phyloP scores from a whole-genome alignment of 345 rosid genomes.

The Linum usitatissimum region DNA sequence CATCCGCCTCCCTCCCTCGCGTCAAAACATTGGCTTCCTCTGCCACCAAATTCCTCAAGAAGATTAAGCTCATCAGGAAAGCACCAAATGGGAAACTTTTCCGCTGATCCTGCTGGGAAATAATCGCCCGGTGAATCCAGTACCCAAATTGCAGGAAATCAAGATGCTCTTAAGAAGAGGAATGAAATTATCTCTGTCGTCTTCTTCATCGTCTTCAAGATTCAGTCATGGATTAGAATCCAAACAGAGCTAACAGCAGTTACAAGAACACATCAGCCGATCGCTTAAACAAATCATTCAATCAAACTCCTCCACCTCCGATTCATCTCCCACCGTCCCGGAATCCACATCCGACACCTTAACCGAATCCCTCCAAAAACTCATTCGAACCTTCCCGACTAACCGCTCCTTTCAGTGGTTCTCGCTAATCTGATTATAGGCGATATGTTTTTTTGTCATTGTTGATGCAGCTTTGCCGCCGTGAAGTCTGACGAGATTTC shows the following conservation, averaged over 20 bases:
- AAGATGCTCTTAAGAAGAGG: conserved; percentile 57
- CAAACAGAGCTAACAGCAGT: conserved; percentile 25
- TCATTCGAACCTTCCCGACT: conserved; percentile 31
- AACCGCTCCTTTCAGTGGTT: no score
- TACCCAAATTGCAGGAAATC: conserved; percentile 40
- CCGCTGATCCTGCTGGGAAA: conserved; percentile 32
- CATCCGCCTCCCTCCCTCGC: conserved; percentile 41
- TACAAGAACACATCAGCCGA: conserved; percentile 35
- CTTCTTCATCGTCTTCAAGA: conserved; percentile 27
- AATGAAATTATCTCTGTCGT: conserved; percentile 64
- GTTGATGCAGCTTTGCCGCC: no score
- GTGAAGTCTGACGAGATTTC: no score
- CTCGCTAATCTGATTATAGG: no score
- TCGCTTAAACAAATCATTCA: conserved; percentile 29
- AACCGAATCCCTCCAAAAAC: conserved; percentile 33
- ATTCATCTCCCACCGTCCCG: conserved; percentile 36
- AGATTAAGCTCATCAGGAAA: conserved; percentile 53
- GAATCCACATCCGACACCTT: conserved; percentile 34
- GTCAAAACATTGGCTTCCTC: conserved; percentile 36
- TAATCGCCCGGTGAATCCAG: conserved; percentile 17
- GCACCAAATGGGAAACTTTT: conserved; percentile 70
- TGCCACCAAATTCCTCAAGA: conserved; percentile 39
- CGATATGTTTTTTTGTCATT: no score
- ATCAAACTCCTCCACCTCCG: conserved; percentile 11
- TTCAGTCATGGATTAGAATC: conserved; percentile 24